Evolutionary conservation across 345 rosid species (phyloP).

Genomic region (Syzygium aromaticum): DNA sequence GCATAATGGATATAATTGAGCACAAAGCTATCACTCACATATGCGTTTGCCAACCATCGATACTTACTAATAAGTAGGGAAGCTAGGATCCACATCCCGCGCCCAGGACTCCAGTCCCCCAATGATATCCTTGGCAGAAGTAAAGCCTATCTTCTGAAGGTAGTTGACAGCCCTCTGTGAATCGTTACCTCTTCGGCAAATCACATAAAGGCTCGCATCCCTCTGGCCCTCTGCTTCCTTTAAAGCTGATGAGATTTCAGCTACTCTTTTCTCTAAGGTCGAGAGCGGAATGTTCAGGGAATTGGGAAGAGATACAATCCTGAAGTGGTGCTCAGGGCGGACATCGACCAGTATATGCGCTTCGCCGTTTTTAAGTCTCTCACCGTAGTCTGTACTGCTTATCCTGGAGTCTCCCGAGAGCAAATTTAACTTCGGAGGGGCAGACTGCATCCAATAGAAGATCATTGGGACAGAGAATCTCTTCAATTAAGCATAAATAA

Average conservation of each 20-base stretch:
- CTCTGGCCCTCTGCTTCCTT: constrained; percentile 29
- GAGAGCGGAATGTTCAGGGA: constrained; percentile 66
- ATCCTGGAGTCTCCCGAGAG: constrained; percentile 53
- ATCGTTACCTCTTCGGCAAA: constrained; percentile 90
- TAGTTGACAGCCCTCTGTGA: constrained; percentile 84
- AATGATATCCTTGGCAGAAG: constrained; percentile 57
- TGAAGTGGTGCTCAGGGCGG: constrained; percentile 78
- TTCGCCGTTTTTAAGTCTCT: constrained; percentile 35
- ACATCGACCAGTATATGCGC: constrained; percentile 63
- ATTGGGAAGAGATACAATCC: constrained; percentile 75
- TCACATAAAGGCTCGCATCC: constrained; percentile 40
- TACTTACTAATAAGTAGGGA: constrained; percentile 54
- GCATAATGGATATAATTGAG: neutral
- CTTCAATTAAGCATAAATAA: neutral
- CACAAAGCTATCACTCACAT: neutral
- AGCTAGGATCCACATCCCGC: constrained; percentile 60
- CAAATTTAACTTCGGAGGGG: constrained; percentile 48
- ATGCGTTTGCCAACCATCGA: neutral
- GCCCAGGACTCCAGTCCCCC: constrained; percentile 91
- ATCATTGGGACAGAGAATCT: neutral
- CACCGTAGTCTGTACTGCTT: constrained; percentile 48
- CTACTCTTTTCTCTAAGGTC: constrained; percentile 50
- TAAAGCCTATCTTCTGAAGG: constrained; percentile 50
- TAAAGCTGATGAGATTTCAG: constrained; percentile 53
- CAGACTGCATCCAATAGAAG: constrained; percentile 24